Evolutionary conservation across 352 stramenopile species (phyloP).

Genomic region (Phytophthora sojae): DNA sequence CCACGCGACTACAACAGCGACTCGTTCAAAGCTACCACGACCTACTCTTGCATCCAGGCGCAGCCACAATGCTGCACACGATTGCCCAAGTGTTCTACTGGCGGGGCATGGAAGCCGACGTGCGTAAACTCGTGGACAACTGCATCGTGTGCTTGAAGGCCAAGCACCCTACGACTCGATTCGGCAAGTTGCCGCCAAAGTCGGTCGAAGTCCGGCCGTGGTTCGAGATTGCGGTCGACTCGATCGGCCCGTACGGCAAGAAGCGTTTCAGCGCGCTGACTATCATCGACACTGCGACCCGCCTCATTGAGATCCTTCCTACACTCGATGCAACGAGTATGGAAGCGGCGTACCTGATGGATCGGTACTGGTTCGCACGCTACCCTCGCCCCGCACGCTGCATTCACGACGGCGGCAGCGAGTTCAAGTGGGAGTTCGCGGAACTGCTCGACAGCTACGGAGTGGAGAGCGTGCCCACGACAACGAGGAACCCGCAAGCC

Average conservation of each 20-base stretch:
- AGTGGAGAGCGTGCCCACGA: neutral
- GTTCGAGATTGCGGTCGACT: conserved; percentile 11
- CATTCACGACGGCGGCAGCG: conserved; percentile 5
- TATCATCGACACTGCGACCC: conserved; percentile 14
- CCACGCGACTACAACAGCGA: neutral
- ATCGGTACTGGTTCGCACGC: conserved; percentile 3
- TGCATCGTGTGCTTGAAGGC: neutral
- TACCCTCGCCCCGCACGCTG: neutral
- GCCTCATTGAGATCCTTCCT: neutral
- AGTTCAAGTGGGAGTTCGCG: conserved; percentile 5
- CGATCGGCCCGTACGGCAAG: neutral
- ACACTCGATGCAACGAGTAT: neutral
- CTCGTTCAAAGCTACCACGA: neutral
- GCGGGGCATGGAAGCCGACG: neutral
- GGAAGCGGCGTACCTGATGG: neutral
- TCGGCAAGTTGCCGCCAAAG: neutral
- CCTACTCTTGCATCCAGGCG: neutral
- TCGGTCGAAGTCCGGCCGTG: neutral
- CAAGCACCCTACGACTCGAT: neutral
- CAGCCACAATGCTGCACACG: neutral
- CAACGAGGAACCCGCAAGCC: neutral
- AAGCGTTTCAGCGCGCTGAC: conserved; percentile 1
- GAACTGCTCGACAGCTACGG: conserved; percentile 10
- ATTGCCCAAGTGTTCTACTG: neutral
- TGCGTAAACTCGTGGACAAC: neutral